Base-by-base conservation (phyloP, 164 flowering plant genomes). In the Sextonia rubra region DNA sequence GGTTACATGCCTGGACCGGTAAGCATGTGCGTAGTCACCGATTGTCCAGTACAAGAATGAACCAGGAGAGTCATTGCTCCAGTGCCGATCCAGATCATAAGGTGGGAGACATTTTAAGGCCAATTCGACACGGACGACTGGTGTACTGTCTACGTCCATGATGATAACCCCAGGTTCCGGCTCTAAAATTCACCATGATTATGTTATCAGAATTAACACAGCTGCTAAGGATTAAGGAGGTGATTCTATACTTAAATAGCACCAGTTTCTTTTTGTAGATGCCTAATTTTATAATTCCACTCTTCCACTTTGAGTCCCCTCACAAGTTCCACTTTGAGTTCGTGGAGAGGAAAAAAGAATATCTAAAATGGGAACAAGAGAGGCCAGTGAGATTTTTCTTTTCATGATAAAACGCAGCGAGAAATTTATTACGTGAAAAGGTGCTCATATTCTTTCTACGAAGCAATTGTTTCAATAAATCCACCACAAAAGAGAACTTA, bases 11-110 rank as follows among this genome's bases (percentile, higher is more conserved):
- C 75, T 72, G 44, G 90, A 80, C 64, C 86, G 92, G 78, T 95
- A 95, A 73, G 99, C 98, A 85, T 91, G 82, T 64, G 97, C 93
- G 82, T 80, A 93, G 78, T 95, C 98, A 58, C 97, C 90, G 70
- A 95, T 91, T 72, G 85, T 95, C 99, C 99, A 93, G 77, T 91
- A 91, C 64, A 86, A 82, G 70, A 90, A 91, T 64, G 82, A 52
- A 55, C 18, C 30, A 71, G 72, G 56, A 7, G 81, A 60, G 67
- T 82, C 85, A 49, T 68, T 66, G 73, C 47, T 84, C 84, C 81
- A 81, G 74, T 70, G 71, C 64, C 27, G 71, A 65, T 88, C 67
- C 76, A 91, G 88, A 77, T 87, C 86, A 82, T 90, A 90, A n/a
- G 77, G 85, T 60, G 94, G 93, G 77, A 95, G 97, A 76, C 93